Percentiles rank a stretch among this genome's conserved stretches.
Evolutionary conservation across 768 basidiomycete species (phyloP).

Genomic region (Holtermannia corniformis): DNA sequence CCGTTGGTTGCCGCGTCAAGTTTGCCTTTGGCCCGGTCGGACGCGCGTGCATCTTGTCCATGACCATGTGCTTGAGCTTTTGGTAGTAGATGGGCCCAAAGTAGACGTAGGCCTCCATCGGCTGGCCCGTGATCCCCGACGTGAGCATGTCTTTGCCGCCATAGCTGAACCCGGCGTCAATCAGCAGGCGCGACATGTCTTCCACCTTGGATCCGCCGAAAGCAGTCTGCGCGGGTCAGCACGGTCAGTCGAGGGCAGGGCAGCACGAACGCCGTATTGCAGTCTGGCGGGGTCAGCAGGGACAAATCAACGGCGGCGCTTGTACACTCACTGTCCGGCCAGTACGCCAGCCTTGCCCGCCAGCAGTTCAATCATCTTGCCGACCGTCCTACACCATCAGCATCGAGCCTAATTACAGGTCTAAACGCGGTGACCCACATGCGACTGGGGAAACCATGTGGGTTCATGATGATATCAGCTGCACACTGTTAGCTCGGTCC

Average conservation of each 20-base stretch:
- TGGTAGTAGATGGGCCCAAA: slow-evolving; percentile 99
- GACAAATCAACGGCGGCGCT: slow-evolving; percentile 46
- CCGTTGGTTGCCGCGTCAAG: slow-evolving; percentile 92
- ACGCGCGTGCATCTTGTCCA: slow-evolving; percentile 99
- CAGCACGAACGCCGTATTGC: slow-evolving; percentile 29
- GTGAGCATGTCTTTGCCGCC: slow-evolving; percentile 99
- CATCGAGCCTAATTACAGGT: neutral
- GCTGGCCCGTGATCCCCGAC: slow-evolving; percentile 94
- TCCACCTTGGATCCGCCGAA: slow-evolving; percentile 98
- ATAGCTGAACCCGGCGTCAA: slow-evolving; percentile 93
- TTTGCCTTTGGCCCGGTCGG: slow-evolving; percentile 94
- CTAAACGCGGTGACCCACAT: too few species aligned
- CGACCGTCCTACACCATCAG: slow-evolving; percentile 68
- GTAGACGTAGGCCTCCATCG: slow-evolving; percentile 92
- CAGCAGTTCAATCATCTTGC: slow-evolving; percentile 97
- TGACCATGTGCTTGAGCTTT: slow-evolving; percentile 98
- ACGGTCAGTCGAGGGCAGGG: neutral
- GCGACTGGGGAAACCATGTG: slow-evolving; percentile 96
- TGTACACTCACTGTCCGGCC: slow-evolving; percentile 79
- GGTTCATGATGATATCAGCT: slow-evolving; percentile 97
- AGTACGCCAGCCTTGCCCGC: slow-evolving; percentile 95
- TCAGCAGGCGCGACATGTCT: slow-evolving; percentile 93
- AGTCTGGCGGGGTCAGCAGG: slow-evolving; percentile 10
- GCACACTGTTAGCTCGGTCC: slow-evolving; percentile 5
- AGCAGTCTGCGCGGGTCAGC: slow-evolving; percentile 45